Evolutionary conservation across 257 asterid genomes (phyloP), one percentile per base, ranked within the genome.

Genomic region (Euphrasia confusa): DNA sequence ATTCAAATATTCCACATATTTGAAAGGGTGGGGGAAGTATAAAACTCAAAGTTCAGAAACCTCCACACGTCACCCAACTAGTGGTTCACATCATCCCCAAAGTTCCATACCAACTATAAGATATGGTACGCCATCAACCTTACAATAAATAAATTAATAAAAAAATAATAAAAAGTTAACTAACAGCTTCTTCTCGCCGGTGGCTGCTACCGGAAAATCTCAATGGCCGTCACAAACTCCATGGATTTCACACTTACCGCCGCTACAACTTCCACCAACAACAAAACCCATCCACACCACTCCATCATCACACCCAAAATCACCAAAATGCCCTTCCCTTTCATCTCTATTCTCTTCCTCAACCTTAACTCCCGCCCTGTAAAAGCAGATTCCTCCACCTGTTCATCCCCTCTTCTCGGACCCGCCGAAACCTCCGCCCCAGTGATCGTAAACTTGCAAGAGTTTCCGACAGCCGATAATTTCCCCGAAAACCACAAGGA

Each of bases 151-250:
- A 6, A 5, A 14, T 45, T 1, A 45, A 11, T 10, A 10, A 7
- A 14, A 6, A 4, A 14, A 49, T 4, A n/a, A n/a, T n/a, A n/a
- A 21, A 21, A 21, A 21, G 24, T 21, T 21, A 21, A 37, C 42
- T 48, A 45, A 63, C 48, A 68, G 1, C 10, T 49, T 49, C 55
- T n/a, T 15, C 21, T 49, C 55, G 69, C 64, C 35, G 68, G 7
- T 17, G 68, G 53, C 24, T 26, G 33, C 68, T 5, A 33, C 52
- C 39, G 14, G 37, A 33, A 10, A 15, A 10, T 9, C 30, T 12
- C 79, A 21, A 86, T 86, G 95, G 90, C 92, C 54, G 68, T 81
- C 49, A 30, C 86, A 30, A 76, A 59, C 62, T 74, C 95, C 44
- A 70, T 84, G 40, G 98, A 88, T 66, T 82, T 91, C 82, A 72